Base-by-base conservation (phyloP, 768 basidiomycete genomes). In the Pisolithus microcarpus region DNA sequence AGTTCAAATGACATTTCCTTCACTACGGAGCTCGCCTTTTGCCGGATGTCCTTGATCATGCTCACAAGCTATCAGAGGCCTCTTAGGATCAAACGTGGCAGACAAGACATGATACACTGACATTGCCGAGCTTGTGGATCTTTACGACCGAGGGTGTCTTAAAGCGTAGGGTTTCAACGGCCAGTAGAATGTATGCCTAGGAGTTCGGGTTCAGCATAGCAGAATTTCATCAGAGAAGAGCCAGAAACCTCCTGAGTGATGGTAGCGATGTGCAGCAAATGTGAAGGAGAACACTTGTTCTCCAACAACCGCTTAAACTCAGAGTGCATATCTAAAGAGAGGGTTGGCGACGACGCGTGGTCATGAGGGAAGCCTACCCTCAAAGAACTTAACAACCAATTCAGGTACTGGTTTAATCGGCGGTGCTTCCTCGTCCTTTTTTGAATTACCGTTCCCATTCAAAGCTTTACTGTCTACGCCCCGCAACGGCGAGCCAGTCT, bases 341-440 rank as follows among this genome's bases (percentile, higher is more conserved):
- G 18, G 54, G 19, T 43, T 44, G 49, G 4, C 38, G 15, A 39
- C 18, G 21, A 49, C 26, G 19, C 21, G 37, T 9, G 26, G 16
- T 26, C 3, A 38, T 16, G 1, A n/a, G 31, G 7, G 37, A 38
- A 38, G 40, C 71, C 31, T 55, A 84, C 85, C 69, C 46, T 87
- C 80, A 58, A 91, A 91, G 66, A 80, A 87, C 11, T 68, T 62
- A 9, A 63, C 46, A 11, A 88, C 70, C 5, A 73, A 50, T 52
- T 75, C 70, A 2, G 88, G 82, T 4, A 82, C 75, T 13, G 83
- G 82, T 24, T 73, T 77, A 15, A 85, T 73, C n/a, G 72, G 66
- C 18, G 85, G 85, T 23, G 80, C 73, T 52, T 87, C 85, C 46
- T 87, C 84, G 39, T 84, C 82, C 60, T 87, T 88, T 67, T 82